These are phyloP conservation scores for Plantago major DNA, from an alignment of 257 asterid genomes.

Conservation along the genomic window DNA sequence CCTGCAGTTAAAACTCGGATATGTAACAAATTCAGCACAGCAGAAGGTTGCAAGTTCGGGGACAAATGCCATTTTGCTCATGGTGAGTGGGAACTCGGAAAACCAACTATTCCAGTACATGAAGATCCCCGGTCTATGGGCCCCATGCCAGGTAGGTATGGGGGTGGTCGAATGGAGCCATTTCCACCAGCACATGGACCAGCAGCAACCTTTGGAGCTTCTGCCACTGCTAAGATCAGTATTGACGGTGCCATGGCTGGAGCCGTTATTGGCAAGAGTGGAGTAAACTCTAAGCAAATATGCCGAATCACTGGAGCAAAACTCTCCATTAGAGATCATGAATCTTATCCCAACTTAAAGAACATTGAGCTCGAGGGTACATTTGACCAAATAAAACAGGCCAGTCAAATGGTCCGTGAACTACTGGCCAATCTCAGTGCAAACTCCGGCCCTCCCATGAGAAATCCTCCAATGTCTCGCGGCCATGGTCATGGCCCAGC, in stretches of 20 bases:
- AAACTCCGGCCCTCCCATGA: slow-evolving; percentile 33
- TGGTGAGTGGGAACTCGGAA: slow-evolving; percentile 75
- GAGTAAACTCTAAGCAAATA: slow-evolving; percentile 71
- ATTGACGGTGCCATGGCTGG: slow-evolving; percentile 76
- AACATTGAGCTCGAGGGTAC: slow-evolving; percentile 79
- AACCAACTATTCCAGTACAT: slow-evolving; percentile 38
- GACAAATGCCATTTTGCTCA: no score
- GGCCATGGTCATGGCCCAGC: slow-evolving; percentile 13
- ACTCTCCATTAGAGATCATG: slow-evolving; percentile 65
- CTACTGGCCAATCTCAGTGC: slow-evolving; percentile 47
- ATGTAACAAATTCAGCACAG: slow-evolving; percentile 56
- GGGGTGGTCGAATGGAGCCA: slow-evolving; percentile 38
- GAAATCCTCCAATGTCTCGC: slow-evolving; percentile 26
- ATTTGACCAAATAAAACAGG: slow-evolving; percentile 70
- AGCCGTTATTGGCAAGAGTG: slow-evolving; percentile 68
- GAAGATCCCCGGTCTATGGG: slow-evolving; percentile 51
- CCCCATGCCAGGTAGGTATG: slow-evolving; percentile 38
- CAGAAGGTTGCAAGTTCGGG: slow-evolving; percentile 79
- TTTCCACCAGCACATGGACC: slow-evolving; percentile 34
- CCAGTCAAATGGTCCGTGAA: slow-evolving; percentile 81
- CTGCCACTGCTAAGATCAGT: slow-evolving; percentile 77
- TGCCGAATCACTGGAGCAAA: slow-evolving; percentile 68
- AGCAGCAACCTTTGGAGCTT: slow-evolving; percentile 58
- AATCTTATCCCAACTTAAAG: slow-evolving; percentile 52
- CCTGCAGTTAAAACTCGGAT: slow-evolving; percentile 61